Conservation (phyloP, 148 eudicot genomes). For the Dianthus caryophyllus region DNA sequence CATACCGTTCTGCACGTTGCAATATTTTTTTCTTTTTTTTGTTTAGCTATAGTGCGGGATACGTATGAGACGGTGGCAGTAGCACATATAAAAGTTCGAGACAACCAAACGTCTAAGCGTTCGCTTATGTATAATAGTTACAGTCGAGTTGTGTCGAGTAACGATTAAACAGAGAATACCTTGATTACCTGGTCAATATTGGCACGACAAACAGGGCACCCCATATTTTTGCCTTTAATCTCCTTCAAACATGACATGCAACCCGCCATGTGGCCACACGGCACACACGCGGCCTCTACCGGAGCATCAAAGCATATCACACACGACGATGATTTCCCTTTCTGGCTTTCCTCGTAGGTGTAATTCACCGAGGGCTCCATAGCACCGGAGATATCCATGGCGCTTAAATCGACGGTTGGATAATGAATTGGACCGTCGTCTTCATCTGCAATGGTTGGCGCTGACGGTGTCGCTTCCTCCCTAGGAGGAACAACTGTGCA, state of each 20-base stretch:
- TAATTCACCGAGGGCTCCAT: conserved; percentile 17
- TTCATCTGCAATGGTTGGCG: conserved; percentile 44
- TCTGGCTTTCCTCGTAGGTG: conserved; percentile 28
- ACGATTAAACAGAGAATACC: conserved; percentile 63
- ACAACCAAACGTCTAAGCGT: neutral
- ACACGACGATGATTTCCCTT: conserved; percentile 58
- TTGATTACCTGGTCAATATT: conserved; percentile 70
- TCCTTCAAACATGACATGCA: conserved; percentile 91
- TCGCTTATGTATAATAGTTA: neutral
- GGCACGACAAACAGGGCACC: conserved; percentile 94
- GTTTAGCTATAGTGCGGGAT: no score
- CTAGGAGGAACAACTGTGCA: conserved; percentile 21
- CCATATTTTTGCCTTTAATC: conserved; percentile 71
- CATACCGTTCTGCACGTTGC: neutral
- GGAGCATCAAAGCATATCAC: conserved; percentile 90
- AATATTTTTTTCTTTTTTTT: neutral
- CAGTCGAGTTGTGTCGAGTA: neutral
- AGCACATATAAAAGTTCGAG: neutral
- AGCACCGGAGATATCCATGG: conserved; percentile 20
- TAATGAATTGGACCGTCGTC: conserved; percentile 56
- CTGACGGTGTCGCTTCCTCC: conserved; percentile 53
- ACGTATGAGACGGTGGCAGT: no score
- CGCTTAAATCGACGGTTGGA: conserved; percentile 53
- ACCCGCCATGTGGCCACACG: conserved; percentile 98
- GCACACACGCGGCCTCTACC: conserved; percentile 87